A percentile compares a stretch with the other conserved stretches of the same genome.
Conservation (phyloP, 805 yeast genomes). For the Starmerella ratchasimensis region DNA sequence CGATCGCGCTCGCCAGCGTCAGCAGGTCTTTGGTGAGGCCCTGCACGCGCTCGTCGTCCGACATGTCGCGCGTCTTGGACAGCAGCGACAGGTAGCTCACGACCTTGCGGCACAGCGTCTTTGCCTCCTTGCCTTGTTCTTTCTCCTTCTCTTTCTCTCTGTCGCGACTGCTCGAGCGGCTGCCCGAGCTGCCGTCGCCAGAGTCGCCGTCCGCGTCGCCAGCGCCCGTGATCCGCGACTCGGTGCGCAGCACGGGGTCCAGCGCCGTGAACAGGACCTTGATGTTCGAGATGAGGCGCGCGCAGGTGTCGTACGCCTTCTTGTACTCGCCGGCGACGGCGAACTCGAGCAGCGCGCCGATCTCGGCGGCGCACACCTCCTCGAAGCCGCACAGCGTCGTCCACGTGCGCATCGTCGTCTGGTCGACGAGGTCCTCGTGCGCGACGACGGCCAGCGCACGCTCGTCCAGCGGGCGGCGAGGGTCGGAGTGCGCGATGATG, state of each 20-base stretch:
- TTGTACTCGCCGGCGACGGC: conserved; percentile 62
- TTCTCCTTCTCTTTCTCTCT: conserved; percentile 1
- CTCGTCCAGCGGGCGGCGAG: conserved; percentile 9
- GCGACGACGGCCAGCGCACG: conserved; percentile 12
- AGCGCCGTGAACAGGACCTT: conserved; percentile 67
- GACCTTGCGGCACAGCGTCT: conserved; percentile 75
- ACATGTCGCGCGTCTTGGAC: conserved; percentile 38
- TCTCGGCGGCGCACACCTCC: conserved; percentile 76
- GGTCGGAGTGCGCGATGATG: conserved; percentile 4
- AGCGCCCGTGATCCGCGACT: not conserved
- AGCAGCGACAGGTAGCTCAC: conserved; percentile 78
- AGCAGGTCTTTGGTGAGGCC: conserved; percentile 34
- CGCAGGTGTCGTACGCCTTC: conserved; percentile 57
- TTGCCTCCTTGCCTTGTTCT: conserved; percentile 46
- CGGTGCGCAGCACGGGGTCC: conserved; percentile 29
- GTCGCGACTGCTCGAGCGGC: too few species aligned
- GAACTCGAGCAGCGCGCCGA: conserved; percentile 77
- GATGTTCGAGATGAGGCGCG: conserved; percentile 54
- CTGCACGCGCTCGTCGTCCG: conserved; percentile 12
- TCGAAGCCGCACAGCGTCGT: conserved; percentile 74
- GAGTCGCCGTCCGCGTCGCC: not conserved
- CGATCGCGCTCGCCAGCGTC: conserved; percentile 75
- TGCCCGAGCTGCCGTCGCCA: not conserved
- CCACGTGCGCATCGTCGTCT: conserved; percentile 58
- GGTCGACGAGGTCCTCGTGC: conserved; percentile 54